A percentile compares a stretch with the other conserved stretches of the same genome.
These are phyloP conservation scores for Lasiosphaeriaceae sp. DNA, from an alignment of 495 filamentous ascomycete genomes.

Conservation along the genomic window DNA sequence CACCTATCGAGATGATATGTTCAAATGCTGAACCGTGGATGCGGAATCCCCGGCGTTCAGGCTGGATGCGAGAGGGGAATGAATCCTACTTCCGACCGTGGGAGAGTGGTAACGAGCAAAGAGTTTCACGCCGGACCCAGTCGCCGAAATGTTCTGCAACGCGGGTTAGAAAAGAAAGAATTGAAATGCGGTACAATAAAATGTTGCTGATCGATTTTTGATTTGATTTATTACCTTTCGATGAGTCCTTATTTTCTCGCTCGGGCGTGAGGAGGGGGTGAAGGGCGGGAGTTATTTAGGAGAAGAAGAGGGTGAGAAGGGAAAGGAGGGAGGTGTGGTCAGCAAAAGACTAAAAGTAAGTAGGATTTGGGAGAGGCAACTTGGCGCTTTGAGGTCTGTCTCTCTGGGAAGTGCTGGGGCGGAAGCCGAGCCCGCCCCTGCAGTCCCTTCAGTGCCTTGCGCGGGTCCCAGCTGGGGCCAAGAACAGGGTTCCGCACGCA, in stretches of 20 bases:
- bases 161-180: not conserved
- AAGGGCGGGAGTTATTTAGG: conserved; percentile 9
- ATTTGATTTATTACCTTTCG: conserved; percentile 16
- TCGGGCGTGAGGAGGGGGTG: conserved; percentile 13
- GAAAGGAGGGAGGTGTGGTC: conserved; percentile 9
- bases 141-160: conserved; percentile 4
- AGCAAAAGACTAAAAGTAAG: conserved; percentile 4
- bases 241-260: conserved; percentile 4
- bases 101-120: conserved; percentile 10
- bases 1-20: conserved; percentile 9
- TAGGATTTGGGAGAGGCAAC: no score
- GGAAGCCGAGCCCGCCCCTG: not conserved
- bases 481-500: conserved; percentile 8
- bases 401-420: not conserved
- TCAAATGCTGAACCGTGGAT: conserved; percentile 3
- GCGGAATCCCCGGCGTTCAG: conserved; percentile 5
- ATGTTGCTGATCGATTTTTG: not conserved
- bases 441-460: conserved; percentile 2
- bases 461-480: not conserved
- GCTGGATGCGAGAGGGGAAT: conserved; percentile 10
- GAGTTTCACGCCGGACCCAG: conserved; percentile 16
- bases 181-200: not conserved
- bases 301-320: conserved; percentile 14
- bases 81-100: conserved; percentile 13
- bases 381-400: not conserved